Evolutionary conservation across 2,329 filamentous ascomycete species (phyloP), one percentile per base, ranked within the genome.

Genomic region (Penicillium sp.): DNA sequence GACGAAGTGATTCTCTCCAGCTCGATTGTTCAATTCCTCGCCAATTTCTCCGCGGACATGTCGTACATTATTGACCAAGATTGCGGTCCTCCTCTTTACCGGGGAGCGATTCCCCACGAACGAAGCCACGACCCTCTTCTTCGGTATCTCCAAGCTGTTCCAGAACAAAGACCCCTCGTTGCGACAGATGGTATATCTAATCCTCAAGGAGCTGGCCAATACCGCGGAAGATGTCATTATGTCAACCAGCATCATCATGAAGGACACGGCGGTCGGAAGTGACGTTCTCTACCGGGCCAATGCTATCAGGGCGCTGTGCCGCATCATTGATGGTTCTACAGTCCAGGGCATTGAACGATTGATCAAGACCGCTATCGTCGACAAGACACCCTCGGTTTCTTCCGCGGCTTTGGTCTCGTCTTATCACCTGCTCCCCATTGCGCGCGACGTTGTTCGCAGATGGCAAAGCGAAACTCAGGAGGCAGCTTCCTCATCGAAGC

Each of bases 181-280:
- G 62, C 87, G 92, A 59, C 92, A 98, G 74, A 95, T 96, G 89
- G 90, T 98, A 35, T 94, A 96, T 71, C 76, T 96, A 52, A 82
- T 95, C 63, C 86, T 96, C 73, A 98, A 96, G 79, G 92, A 98
- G 76, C 76, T 98, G 59, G 87, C 90, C 52, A 80, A 82, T 66
- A 95, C 88, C 15, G 92, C 92, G 42, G 88, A 96, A 72, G 92
- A 98, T 75, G 93, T 95, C 50, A 98, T 98, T 65, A 96, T 98
- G 92, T 92, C 95, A 46, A 98, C 92, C 12, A 94, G 87, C 69
- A 95, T 90, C 54, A 95, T 98, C 56, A 98, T 96, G 92, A 98
- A 98, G 74, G 92, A 98, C 66, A 95, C 90, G 8, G 88, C 89
- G 35, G 88, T 93, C 48, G 86, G 89, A 59, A 95, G 87, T 59